Base-by-base conservation (phyloP, 2,329 filamentous ascomycete genomes). In the Endoconidiophora laricicola region DNA sequence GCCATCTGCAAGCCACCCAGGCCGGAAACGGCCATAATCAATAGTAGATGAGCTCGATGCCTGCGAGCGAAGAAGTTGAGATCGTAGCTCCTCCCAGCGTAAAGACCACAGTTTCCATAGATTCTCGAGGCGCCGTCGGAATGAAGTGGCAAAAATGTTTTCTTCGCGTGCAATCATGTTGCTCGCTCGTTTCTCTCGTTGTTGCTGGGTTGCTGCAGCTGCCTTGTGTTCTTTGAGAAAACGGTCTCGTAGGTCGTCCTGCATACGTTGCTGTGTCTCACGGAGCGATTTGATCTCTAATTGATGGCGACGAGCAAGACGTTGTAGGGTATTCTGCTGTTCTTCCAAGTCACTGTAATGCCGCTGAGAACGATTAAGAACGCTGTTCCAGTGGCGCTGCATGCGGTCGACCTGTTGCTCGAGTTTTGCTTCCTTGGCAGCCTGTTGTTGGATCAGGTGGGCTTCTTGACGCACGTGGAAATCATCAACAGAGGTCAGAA, bases 91-190 rank as follows among this genome's bases (percentile, higher is more conserved):
- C 26, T 53, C 52, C 52, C 52, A 53, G 10, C 52, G 43, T 26
- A 53, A 22, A 4, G 38, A 48, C 52, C 52, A 53, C 6, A 53
- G 36, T n/a, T 48, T 38, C 52, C 52, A 53, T n/a, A 53, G 20
- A 7, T 37, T 26, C 23, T 50, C 43, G 2, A 53, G 33, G 1
- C 52, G 43, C 6, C 47, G 42, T 23, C 43, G 44, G 22, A 53
- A 53, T 6, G 52, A 29, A 4, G 39, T 47, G 14, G 44, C 36
- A 26, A 53, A 53, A 14, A 50, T 48, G 7, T n/a, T 40, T 47
- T 53, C 52, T 43, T 53, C 52, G 3, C 52, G 38, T 2, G 48
- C 41, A 26, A 50, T 50, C 33, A 40, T 50, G 14, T 53, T 53
- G 5, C 47, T 24, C 4, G 44, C 47, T 16, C 52, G 29, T 37